These are phyloP conservation scores for Phytophthora sp. DNA, from an alignment of 352 stramenopile genomes.

Conservation along the genomic window DNA sequence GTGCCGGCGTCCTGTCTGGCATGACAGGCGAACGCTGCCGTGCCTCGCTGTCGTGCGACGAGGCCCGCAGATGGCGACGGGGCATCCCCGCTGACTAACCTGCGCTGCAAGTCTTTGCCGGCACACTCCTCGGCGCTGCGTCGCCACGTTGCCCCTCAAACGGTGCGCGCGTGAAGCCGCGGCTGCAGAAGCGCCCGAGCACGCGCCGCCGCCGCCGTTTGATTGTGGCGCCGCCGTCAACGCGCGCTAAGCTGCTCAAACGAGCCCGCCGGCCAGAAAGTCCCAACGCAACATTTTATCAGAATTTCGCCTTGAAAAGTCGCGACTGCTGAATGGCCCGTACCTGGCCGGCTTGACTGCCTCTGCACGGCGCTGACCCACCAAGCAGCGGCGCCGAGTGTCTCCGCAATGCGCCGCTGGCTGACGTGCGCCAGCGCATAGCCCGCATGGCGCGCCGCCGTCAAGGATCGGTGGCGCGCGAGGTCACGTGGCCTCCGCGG, in stretches of 20 bases:
- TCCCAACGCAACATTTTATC: slow-evolving; percentile 14
- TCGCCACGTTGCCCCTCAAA: slow-evolving; percentile 8
- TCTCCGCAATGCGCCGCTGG: slow-evolving; percentile 10
- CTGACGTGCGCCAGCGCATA: neutral
- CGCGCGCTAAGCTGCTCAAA: slow-evolving; percentile 18
- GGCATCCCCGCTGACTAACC: slow-evolving; percentile 10
- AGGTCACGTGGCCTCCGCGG: too few relatives aligned
- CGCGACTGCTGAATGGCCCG: slow-evolving; percentile 32
- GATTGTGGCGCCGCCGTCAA: slow-evolving; percentile 14
- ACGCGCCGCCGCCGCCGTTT: slow-evolving; percentile 8
- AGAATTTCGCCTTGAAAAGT: slow-evolving; percentile 23
- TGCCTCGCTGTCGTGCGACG: slow-evolving; percentile 6
- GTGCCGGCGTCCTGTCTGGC: neutral
- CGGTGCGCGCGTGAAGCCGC: slow-evolving; percentile 7
- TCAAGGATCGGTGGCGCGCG: too few relatives aligned
- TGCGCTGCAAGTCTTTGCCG: neutral
- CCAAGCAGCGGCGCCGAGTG: slow-evolving; percentile 9
- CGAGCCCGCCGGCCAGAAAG: slow-evolving; percentile 22
- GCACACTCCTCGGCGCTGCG: neutral
- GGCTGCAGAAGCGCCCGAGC: slow-evolving; percentile 16
- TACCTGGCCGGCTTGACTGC: neutral
- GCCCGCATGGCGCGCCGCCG: too few relatives aligned
- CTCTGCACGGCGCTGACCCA: slow-evolving; percentile 8
- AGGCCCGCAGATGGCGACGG: slow-evolving; percentile 10
- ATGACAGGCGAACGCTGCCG: slow-evolving; percentile 6